phyloP scores from a whole-genome alignment of 208 protist species.

The Trypanosoma lewisi region DNA sequence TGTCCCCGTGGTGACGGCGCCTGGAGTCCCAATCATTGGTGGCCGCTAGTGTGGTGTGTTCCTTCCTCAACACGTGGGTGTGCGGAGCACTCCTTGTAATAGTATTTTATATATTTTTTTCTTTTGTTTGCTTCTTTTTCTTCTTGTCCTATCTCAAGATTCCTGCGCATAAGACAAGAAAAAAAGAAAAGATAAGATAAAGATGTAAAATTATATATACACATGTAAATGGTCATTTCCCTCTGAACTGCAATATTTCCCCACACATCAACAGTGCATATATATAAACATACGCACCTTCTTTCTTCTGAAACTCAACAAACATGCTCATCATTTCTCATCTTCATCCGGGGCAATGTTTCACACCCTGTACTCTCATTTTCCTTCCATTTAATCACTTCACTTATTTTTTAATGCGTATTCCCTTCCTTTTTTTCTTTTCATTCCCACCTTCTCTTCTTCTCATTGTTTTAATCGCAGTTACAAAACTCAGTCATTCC shows the following conservation, averaged over 20 bases:
- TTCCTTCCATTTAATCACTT: background rate
- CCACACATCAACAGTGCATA: background rate
- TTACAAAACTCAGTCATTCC: background rate
- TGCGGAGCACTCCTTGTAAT: too few relatives aligned
- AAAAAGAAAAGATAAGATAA: constrained; percentile 1
- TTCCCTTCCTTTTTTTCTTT: constrained; percentile 4
- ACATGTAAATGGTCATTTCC: background rate
- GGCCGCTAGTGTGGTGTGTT: too few relatives aligned
- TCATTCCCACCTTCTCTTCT: background rate
- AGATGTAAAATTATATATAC: constrained; percentile 11
- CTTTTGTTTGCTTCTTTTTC: background rate
- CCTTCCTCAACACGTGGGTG: too few relatives aligned
- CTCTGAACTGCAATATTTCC: background rate
- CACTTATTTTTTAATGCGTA: background rate
- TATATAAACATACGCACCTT: background rate
- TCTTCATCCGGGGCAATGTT: background rate
- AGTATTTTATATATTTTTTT: background rate
- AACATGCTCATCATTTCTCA: too few relatives aligned
- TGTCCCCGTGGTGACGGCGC: too few relatives aligned
- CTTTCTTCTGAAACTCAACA: too few relatives aligned
- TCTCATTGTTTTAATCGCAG: background rate
- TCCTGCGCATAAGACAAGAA: background rate
- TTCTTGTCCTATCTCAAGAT: too few relatives aligned
- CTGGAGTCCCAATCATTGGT: too few relatives aligned
- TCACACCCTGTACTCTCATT: background rate